These are phyloP conservation scores for Paramecium tetraurelia DNA, from an alignment of 73 alveolate genomes.

Conservation along the genomic window DNA sequence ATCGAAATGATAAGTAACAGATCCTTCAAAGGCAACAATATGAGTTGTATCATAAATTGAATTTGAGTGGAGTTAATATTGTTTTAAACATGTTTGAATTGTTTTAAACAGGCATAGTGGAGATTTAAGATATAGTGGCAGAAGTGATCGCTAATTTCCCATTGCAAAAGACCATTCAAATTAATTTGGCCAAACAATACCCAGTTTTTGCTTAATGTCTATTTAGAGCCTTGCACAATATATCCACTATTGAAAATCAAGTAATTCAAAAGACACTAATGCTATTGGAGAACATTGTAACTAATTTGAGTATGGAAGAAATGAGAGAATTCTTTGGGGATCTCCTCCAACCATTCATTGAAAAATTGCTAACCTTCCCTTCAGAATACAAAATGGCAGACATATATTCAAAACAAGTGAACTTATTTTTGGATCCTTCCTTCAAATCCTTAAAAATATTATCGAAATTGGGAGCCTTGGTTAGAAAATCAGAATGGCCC, in stretches of 20 bases:
- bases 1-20: neutral
- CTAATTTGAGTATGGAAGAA: conserved; percentile 22
- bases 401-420: neutral
- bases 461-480: conserved; percentile 16
- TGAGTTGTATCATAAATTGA: conserved; percentile 2
- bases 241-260: neutral
- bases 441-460: neutral
- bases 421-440: conserved; percentile 5
- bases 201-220: conserved; percentile 38
- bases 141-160: conserved; percentile 48
- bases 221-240: conserved; percentile 12
- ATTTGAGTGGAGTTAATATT: conserved; percentile 42
- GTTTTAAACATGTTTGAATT: conserved; percentile 27
- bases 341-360: conserved; percentile 31
- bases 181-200: conserved; percentile 21
- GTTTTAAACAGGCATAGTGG: conserved; percentile 21
- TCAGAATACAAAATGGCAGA: conserved; percentile 29
- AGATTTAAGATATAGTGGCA: conserved; percentile 37
- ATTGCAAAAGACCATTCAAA: neutral
- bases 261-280: conserved; percentile 11
- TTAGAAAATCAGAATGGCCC: conserved; percentile 39
- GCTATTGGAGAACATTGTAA: neutral
- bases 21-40: neutral
- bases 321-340: conserved; percentile 33
- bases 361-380: neutral